Conservation (phyloP, 805 yeast genomes). For the Saccharomyces cerevisiae region DNA sequence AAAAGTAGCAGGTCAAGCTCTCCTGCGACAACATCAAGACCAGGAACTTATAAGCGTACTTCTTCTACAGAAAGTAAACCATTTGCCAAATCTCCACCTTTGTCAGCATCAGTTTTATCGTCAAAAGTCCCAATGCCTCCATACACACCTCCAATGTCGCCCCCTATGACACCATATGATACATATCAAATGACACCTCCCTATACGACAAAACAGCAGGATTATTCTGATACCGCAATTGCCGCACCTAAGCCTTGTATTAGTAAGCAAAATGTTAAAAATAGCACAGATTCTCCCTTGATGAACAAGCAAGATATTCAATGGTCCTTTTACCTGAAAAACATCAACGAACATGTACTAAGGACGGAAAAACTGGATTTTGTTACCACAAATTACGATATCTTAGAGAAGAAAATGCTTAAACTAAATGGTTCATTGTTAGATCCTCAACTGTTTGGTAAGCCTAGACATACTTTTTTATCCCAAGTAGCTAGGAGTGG, state of each 20-base stretch:
- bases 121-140: not conserved
- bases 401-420: slow-evolving; percentile 38
- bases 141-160: slow-evolving; percentile 3
- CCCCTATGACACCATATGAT: slow-evolving; percentile 6
- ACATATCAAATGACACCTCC: not conserved
- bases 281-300: slow-evolving; percentile 27
- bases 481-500: slow-evolving; percentile 41
- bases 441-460: slow-evolving; percentile 33
- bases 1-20: slow-evolving; percentile 14
- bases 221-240: not conserved
- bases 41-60: slow-evolving; percentile 7
- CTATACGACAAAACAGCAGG: not conserved
- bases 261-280: not conserved
- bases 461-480: slow-evolving; percentile 32
- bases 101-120: not conserved
- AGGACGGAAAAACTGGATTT: slow-evolving; percentile 48
- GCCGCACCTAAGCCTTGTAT: not conserved
- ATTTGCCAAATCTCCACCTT: not conserved
- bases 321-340: slow-evolving; percentile 48
- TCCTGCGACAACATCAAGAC: slow-evolving; percentile 1
- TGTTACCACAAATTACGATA: slow-evolving; percentile 37
- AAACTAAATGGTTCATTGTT: slow-evolving; percentile 48
- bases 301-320: slow-evolving; percentile 47
- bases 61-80: not conserved
- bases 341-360: slow-evolving; percentile 52